Conservation (phyloP, 2,329 filamentous ascomycete genomes). For the Helotiales sp. region DNA sequence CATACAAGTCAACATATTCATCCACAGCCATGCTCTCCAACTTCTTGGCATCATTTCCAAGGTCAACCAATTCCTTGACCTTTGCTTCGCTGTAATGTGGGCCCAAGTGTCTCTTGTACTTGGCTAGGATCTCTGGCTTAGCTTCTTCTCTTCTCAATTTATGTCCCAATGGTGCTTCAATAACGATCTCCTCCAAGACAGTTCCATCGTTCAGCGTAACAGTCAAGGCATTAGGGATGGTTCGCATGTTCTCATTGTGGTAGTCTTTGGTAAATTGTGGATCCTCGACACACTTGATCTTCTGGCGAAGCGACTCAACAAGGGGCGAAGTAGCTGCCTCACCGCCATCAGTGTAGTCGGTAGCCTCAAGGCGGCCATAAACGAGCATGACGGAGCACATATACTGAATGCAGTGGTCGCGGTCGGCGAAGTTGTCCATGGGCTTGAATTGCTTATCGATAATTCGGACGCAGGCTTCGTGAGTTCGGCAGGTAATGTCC, state of each 20-base stretch:
- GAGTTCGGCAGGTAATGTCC: constrained; percentile 88
- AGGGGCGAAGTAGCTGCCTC: constrained; percentile 89
- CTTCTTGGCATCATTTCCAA: constrained; percentile 73
- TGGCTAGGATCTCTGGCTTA: constrained; percentile 93
- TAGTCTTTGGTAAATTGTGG: constrained; percentile 93
- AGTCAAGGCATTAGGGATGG: constrained; percentile 95
- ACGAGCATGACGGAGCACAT: constrained; percentile 97
- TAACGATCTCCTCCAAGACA: constrained; percentile 82
- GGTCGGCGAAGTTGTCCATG: constrained; percentile 99
- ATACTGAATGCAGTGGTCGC: constrained; percentile 99
- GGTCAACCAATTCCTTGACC: constrained; percentile 79
- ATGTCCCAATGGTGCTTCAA: constrained; percentile 94
- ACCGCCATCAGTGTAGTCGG: constrained; percentile 88
- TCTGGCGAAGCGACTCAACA: constrained; percentile 87
- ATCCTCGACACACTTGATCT: constrained; percentile 96
- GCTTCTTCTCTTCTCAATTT: constrained; percentile 89
- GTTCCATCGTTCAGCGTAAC: constrained; percentile 95
- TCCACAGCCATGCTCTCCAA: constrained; percentile 84
- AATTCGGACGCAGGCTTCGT: constrained; percentile 97
- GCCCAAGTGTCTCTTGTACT: constrained; percentile 89
- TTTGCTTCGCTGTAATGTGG: constrained; percentile 77
- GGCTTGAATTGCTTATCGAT: constrained; percentile 99
- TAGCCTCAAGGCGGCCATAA: constrained; percentile 89
- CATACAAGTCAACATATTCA: constrained; percentile 87
- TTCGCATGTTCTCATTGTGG: constrained; percentile 89